Evolutionary conservation across 1,139 yeast genomes (phyloP).

Genomic region (Lodderomyces pseudojiufengensis): DNA sequence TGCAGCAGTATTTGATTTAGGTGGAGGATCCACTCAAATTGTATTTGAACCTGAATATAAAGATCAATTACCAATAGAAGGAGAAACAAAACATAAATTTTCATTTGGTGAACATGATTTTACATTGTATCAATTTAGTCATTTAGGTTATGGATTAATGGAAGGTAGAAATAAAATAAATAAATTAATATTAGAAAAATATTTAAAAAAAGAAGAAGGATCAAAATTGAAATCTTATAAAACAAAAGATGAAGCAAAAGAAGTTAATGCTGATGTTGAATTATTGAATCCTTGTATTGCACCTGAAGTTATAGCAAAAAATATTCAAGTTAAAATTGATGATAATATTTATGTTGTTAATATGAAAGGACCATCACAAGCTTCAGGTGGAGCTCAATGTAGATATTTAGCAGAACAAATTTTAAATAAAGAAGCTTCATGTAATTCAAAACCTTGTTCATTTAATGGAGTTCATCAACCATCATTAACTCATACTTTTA

Average conservation of each 20-base stretch:
- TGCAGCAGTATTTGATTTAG: slow-evolving; percentile 95
- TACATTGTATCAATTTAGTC: slow-evolving; percentile 89
- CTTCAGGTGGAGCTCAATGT: slow-evolving; percentile 59
- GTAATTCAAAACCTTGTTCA: slow-evolving; percentile 79
- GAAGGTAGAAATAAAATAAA: slow-evolving; percentile 87
- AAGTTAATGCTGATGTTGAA: slow-evolving; percentile 36
- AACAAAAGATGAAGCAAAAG: slow-evolving; percentile 25
- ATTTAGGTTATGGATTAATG: slow-evolving; percentile 92
- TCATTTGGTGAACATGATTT: slow-evolving; percentile 78
- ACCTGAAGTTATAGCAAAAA: slow-evolving; percentile 56
- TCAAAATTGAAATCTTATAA: slow-evolving; percentile 17
- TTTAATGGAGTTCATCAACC: slow-evolving; percentile 98
- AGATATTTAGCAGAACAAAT: slow-evolving; percentile 77
- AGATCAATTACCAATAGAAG: slow-evolving; percentile 60
- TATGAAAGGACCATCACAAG: slow-evolving; percentile 64
- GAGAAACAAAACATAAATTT: slow-evolving; percentile 83
- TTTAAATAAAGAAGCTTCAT: slow-evolving; percentile 76
- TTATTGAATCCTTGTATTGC: slow-evolving; percentile 83
- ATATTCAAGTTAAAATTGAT: slow-evolving; percentile 55
- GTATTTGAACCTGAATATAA: slow-evolving; percentile 87
- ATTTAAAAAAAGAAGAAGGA: slow-evolving; percentile 26
- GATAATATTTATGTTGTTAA: slow-evolving; percentile 56
- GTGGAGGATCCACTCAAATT: slow-evolving; percentile 98
- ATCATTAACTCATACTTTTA: slow-evolving; percentile 72
- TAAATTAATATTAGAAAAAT: slow-evolving; percentile 49